Evolutionary conservation across 495 filamentous ascomycete species (phyloP).

Genomic region (Aspergillus homomorphus): DNA sequence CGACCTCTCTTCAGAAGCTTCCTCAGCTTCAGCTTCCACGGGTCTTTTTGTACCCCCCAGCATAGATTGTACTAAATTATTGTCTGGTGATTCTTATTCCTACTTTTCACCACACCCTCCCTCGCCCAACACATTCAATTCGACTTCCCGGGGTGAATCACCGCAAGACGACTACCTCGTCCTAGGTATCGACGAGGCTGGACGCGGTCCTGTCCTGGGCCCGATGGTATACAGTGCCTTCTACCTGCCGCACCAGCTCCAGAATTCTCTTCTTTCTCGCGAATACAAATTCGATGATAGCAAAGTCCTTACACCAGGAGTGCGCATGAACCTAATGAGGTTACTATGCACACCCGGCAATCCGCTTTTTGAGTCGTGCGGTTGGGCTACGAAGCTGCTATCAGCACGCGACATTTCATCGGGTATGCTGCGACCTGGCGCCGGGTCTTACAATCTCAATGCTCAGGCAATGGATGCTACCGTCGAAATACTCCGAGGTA

Average conservation of each 20-base stretch:
- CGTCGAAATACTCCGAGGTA: slow-evolving; percentile 72
- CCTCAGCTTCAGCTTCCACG: slow-evolving; percentile 33
- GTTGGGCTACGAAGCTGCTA: slow-evolving; percentile 77
- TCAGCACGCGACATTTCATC: slow-evolving; percentile 81
- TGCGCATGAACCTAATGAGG: slow-evolving; percentile 73
- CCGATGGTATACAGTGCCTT: slow-evolving; percentile 96
- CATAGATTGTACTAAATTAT: slow-evolving; percentile 57
- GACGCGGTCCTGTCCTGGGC: slow-evolving; percentile 89
- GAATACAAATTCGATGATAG: slow-evolving; percentile 89
- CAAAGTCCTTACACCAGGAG: slow-evolving; percentile 73
- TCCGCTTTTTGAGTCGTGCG: slow-evolving; percentile 67
- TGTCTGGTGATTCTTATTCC: slow-evolving; percentile 76
- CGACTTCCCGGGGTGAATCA: slow-evolving; percentile 4
- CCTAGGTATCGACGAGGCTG: slow-evolving; percentile 93
- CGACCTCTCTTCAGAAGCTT: neutral
- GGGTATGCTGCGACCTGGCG: slow-evolving; percentile 67
- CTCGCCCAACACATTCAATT: slow-evolving; percentile 35
- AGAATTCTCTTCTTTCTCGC: slow-evolving; percentile 66
- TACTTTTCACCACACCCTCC: slow-evolving; percentile 71
- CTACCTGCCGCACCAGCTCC: slow-evolving; percentile 69
- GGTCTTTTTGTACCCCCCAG: slow-evolving; percentile 75
- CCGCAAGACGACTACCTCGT: slow-evolving; percentile 39
- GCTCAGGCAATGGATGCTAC: slow-evolving; percentile 98
- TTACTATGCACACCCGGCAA: slow-evolving; percentile 62
- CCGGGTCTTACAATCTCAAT: slow-evolving; percentile 81